Evolutionary conservation across 2,329 filamentous ascomycete species (phyloP).

Genomic region (Dichotomopilus funicola): DNA sequence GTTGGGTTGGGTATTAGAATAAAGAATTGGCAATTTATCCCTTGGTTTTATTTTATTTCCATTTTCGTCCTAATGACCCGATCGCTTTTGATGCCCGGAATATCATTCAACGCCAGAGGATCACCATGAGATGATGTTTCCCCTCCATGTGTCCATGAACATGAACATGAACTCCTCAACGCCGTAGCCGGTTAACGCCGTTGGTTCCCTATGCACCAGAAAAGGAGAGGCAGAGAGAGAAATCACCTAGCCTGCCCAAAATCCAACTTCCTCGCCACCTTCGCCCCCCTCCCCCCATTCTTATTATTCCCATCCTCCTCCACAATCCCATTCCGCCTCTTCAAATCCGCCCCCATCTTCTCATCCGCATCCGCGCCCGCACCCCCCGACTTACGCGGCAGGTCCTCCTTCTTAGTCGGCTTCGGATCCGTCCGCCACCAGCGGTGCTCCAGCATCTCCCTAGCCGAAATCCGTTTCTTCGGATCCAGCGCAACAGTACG

Average conservation of each 20-base stretch:
- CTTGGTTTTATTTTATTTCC: too few relatives aligned
- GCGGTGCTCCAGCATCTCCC: slow-evolving; percentile 68
- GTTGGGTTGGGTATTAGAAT: too few relatives aligned
- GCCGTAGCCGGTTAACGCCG: neutral
- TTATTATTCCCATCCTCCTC: slow-evolving; percentile 51
- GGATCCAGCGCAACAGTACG: slow-evolving; percentile 81
- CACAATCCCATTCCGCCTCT: slow-evolving; percentile 64
- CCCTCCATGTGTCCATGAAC: neutral
- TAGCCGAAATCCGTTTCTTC: slow-evolving; percentile 71
- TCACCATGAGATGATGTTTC: neutral
- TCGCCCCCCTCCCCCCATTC: slow-evolving; percentile 50
- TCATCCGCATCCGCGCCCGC: slow-evolving; percentile 50
- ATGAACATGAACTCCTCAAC: neutral
- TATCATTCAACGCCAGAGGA: neutral
- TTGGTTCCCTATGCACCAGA: neutral
- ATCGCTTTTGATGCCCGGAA: neutral
- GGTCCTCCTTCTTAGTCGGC: slow-evolving; percentile 72
- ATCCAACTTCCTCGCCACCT: slow-evolving; percentile 76
- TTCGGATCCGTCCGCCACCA: slow-evolving; percentile 84
- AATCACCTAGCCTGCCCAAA: slow-evolving; percentile 51
- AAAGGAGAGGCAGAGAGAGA: neutral
- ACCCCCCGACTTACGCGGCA: slow-evolving; percentile 65
- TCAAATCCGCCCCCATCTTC: slow-evolving; percentile 75
- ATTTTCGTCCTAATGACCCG: neutral
- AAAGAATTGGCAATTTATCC: too few relatives aligned